Percentiles rank a stretch among this genome's conserved stretches.
phyloP scores from a whole-genome alignment of 345 rosid genomes.

The Salix caprea region DNA sequence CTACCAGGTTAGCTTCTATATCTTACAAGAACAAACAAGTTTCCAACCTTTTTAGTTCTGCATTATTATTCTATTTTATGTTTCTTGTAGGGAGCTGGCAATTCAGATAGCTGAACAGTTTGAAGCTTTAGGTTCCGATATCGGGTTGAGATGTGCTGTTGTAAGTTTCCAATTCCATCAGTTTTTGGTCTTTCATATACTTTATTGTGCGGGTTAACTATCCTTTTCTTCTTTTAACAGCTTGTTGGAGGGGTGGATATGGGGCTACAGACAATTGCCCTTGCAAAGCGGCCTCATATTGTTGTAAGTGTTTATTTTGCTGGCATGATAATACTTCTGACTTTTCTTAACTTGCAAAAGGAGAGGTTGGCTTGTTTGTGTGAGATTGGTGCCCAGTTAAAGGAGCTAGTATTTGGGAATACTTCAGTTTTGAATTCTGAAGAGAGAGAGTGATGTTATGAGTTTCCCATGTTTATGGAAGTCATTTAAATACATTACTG shows the following conservation, averaged over 20 bases:
- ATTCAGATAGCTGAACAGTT: slow-evolving; percentile 96
- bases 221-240: slow-evolving; percentile 26
- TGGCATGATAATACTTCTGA: too few species aligned
- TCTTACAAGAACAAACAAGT: background rate
- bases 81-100: slow-evolving; percentile 65
- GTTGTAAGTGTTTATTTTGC: slow-evolving; percentile 38
- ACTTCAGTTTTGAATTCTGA: too few species aligned
- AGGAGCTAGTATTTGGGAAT: too few species aligned
- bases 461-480: too few species aligned
- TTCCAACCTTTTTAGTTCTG: too few species aligned
- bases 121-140: slow-evolving; percentile 78
- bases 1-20: slow-evolving; percentile 54
- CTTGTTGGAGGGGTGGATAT: slow-evolving; percentile 96
- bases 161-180: slow-evolving; percentile 34
- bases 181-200: too few species aligned
- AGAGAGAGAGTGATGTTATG: too few species aligned
- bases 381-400: too few species aligned
- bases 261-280: slow-evolving; percentile 70
- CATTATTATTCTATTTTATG: background rate
- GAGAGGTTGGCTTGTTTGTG: too few species aligned
- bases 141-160: slow-evolving; percentile 79
- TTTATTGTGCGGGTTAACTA: too few species aligned
- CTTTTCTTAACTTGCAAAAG: too few species aligned
- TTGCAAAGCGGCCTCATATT: slow-evolving; percentile 82
- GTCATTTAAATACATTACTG: too few species aligned